These are phyloP conservation scores for Cercophora newfieldiana DNA, from an alignment of 495 filamentous ascomycete genomes.

Conservation along the genomic window DNA sequence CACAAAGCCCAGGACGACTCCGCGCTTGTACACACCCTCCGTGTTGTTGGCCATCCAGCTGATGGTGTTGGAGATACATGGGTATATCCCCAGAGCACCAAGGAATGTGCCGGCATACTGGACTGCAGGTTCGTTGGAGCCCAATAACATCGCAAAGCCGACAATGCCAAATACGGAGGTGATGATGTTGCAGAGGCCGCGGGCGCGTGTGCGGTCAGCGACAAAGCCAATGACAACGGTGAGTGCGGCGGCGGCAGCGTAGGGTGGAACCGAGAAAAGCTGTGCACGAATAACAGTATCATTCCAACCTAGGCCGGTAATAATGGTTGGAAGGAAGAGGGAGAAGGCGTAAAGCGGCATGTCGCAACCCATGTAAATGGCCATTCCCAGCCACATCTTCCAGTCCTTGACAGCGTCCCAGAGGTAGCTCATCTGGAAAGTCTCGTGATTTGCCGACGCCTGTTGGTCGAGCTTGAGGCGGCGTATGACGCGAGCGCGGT, in stretches of 20 bases:
- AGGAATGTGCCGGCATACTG: conserved; percentile 86
- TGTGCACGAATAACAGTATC: conserved; percentile 64
- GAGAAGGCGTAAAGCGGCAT: conserved; percentile 87
- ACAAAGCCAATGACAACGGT: conserved; percentile 76
- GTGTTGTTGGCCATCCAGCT: conserved; percentile 87
- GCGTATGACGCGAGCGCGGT: conserved; percentile 71
- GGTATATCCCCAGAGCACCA: conserved; percentile 88
- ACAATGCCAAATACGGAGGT: conserved; percentile 69
- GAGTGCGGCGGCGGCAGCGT: conserved; percentile 75
- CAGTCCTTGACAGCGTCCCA: conserved; percentile 78
- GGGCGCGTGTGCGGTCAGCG: conserved; percentile 74
- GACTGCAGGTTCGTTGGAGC: conserved; percentile 56
- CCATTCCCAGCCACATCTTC: conserved; percentile 79
- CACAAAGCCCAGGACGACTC: conserved; percentile 80
- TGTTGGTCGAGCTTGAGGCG: conserved; percentile 77
- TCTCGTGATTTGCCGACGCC: conserved; percentile 73
- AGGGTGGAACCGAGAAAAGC: conserved; percentile 84
- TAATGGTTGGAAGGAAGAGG: conserved; percentile 86
- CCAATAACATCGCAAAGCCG: conserved; percentile 80
- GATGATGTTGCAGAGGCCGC: conserved; percentile 80
- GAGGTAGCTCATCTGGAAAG: conserved; percentile 74
- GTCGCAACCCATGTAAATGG: conserved; percentile 76
- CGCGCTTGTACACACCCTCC: conserved; percentile 91
- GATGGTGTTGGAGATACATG: conserved; percentile 88
- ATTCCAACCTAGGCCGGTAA: conserved; percentile 69